phyloP scores from a whole-genome alignment of 2,329 filamentous ascomycete species.

The Venturia nashicola region DNA sequence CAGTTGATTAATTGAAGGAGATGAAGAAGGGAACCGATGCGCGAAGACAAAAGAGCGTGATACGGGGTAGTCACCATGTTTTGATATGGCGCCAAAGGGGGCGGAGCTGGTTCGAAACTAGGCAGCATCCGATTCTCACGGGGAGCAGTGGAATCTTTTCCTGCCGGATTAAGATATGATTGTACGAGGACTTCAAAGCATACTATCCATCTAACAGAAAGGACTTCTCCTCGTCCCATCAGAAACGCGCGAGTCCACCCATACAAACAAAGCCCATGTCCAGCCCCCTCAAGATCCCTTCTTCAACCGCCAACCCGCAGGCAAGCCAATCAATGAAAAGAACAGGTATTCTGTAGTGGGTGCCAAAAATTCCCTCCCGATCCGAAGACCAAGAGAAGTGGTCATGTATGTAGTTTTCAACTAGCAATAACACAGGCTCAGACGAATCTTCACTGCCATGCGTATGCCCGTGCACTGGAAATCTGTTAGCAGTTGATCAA shows the following conservation, averaged over 20 bases:
- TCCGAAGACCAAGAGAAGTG: slow-evolving; percentile 52
- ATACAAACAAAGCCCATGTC: too few relatives aligned
- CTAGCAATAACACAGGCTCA: slow-evolving; percentile 82
- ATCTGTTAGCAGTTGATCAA: slow-evolving; percentile 29
- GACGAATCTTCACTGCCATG: slow-evolving; percentile 78
- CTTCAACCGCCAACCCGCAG: not conserved
- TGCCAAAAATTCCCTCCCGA: slow-evolving; percentile 67
- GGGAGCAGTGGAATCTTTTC: not conserved
- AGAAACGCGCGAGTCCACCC: too few relatives aligned
- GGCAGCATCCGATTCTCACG: not conserved
- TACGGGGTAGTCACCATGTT: not conserved
- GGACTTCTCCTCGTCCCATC: too few relatives aligned
- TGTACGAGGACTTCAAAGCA: not conserved
- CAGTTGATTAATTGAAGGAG: not conserved
- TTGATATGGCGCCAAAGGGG: not conserved
- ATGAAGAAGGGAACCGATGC: not conserved
- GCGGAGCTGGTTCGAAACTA: not conserved
- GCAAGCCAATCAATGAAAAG: slow-evolving; percentile 42
- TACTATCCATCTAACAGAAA: too few relatives aligned
- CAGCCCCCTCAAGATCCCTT: not conserved
- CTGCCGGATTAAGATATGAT: not conserved
- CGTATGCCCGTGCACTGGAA: slow-evolving; percentile 66
- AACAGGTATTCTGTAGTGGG: not conserved
- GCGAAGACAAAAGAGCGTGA: not conserved
- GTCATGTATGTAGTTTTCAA: slow-evolving; percentile 71